Evolutionary conservation across 306 rosid species (phyloP), one percentile per base, ranked within the genome.

Genomic region (Pyrus bretschneideri): DNA sequence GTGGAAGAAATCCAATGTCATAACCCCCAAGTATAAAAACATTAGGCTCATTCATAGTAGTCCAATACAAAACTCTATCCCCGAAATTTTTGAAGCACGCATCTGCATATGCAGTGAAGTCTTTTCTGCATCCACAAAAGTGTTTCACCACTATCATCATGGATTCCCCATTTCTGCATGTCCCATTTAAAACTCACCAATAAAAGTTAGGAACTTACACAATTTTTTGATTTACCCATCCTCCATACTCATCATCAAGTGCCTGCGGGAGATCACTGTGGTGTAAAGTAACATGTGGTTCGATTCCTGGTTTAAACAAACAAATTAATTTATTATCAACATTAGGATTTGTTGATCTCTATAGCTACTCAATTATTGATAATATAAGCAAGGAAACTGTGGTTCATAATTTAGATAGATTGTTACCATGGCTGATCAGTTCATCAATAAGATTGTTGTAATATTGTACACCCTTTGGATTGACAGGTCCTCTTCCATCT

Each of bases 171-270:
- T 52, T 31, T 59, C 30, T 23, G 12, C 14, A 11, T 60, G 31
- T 0, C 10, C 19, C 52, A 51, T 55, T 58, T 30, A 19, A 67
- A 29, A 59, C 13, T 38, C 21, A 23, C 9, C 10, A 25, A 21
- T 33, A 77, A 49, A 76, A 67, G 71, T 29, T 70, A 17, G 57
- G 18, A 68, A 61, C 86, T 29, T 83, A 91, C 97, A 93, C 76
- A 59, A 88, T 77, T 57, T 84, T 31, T 40, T 79, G 87, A 62
- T 84, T 82, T 58, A 91, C 3, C 98, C 98, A 93, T 83, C 97
- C 97, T 75, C 89, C 97, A 38, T 93, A 93, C 70, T 88, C 89
- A 70, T 89, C 92, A 44, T 93, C 98, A 51, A 91, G 96, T 54
- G 82, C 82, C 22, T 88, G 97, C 44, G 96, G 98, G 29, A 84